Percentiles rank a stretch among this genome's conserved stretches.
Evolutionary conservation across 805 yeast genomes (phyloP).

Genomic region (Metschnikowia borealis): DNA sequence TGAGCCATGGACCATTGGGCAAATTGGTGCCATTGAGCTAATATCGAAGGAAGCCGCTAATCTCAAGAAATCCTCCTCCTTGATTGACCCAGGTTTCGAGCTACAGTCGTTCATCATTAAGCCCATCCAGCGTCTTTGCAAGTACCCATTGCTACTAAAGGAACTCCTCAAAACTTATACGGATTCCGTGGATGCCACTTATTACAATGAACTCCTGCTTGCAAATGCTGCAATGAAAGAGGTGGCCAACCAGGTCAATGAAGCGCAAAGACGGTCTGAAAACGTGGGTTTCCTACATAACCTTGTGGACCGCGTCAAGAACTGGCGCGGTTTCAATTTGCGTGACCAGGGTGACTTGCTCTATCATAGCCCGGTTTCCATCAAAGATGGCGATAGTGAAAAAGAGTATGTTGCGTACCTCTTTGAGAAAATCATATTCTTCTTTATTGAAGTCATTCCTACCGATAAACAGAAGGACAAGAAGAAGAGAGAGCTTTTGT

Average conservation of each 20-base stretch:
- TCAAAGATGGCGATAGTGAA: conserved; percentile 67
- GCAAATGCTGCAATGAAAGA: conserved; percentile 76
- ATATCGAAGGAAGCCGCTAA: conserved; percentile 60
- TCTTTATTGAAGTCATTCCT: conserved; percentile 33
- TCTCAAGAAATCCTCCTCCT: conserved; percentile 48
- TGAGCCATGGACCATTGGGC: conserved; percentile 93
- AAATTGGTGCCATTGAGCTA: conserved; percentile 78
- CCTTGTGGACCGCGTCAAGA: conserved; percentile 68
- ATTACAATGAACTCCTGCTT: conserved; percentile 59
- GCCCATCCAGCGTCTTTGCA: conserved; percentile 95
- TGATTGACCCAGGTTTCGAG: conserved; percentile 83
- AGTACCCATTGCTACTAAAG: conserved; percentile 79
- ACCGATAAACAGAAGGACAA: conserved; percentile 29
- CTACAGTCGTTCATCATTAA: conserved; percentile 84
- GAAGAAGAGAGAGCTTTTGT: conserved; percentile 37
- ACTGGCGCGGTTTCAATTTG: conserved; percentile 88
- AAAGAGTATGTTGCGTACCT: conserved; percentile 86
- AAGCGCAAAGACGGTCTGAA: conserved; percentile 88
- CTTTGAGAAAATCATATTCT: conserved; percentile 63
- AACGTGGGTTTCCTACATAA: conserved; percentile 69
- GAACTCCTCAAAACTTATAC: conserved; percentile 65
- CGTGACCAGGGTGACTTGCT: conserved; percentile 81
- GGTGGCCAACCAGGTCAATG: conserved; percentile 85
- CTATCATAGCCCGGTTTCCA: conserved; percentile 67
- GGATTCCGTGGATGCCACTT: conserved; percentile 19